A percentile compares a stretch with the other conserved stretches of the same genome.
phyloP scores from a whole-genome alignment of 2,329 filamentous ascomycete genomes.

The Lecanosticta acicola region DNA sequence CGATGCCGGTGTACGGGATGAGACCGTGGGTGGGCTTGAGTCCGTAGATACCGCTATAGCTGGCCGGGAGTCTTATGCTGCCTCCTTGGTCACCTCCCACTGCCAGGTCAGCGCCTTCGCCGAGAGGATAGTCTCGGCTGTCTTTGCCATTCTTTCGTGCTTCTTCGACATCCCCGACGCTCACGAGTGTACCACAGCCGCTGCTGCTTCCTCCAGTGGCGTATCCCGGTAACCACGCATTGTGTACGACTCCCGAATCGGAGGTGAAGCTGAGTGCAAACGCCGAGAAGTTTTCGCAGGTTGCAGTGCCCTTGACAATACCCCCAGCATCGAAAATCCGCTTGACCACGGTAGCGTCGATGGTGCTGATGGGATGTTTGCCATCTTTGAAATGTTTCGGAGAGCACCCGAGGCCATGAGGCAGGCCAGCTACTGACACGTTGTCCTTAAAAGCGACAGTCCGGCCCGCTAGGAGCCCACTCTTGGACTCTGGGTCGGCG shows the following conservation, averaged over 20 bases:
- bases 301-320: conserved; percentile 41
- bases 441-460: conserved; percentile 46
- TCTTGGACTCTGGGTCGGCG: conserved; percentile 18
- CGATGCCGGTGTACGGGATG: conserved; percentile 43
- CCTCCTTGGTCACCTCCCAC: conserved; percentile 53
- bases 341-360: conserved; percentile 44
- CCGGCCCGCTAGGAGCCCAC: conserved; percentile 24
- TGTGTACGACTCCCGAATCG: conserved; percentile 43
- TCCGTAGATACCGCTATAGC: conserved; percentile 75
- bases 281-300: conserved; percentile 46
- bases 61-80: conserved; percentile 65
- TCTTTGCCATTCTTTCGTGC: conserved; percentile 23
- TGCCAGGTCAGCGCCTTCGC: conserved; percentile 34
- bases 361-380: conserved; percentile 32
- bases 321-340: conserved; percentile 41
- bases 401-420: conserved; percentile 41
- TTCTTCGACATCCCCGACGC: conserved; percentile 27
- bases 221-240: conserved; percentile 33
- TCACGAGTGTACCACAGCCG: conserved; percentile 33
- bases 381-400: conserved; percentile 36
- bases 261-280: conserved; percentile 41
- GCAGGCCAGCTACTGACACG: conserved; percentile 42
- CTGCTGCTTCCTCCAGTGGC: conserved; percentile 35
- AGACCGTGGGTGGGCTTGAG: conserved; percentile 71
- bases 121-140: conserved; percentile 20